phyloP scores from a whole-genome alignment of 2,329 filamentous ascomycete species.

The Lasiodiplodia theobromae region DNA sequence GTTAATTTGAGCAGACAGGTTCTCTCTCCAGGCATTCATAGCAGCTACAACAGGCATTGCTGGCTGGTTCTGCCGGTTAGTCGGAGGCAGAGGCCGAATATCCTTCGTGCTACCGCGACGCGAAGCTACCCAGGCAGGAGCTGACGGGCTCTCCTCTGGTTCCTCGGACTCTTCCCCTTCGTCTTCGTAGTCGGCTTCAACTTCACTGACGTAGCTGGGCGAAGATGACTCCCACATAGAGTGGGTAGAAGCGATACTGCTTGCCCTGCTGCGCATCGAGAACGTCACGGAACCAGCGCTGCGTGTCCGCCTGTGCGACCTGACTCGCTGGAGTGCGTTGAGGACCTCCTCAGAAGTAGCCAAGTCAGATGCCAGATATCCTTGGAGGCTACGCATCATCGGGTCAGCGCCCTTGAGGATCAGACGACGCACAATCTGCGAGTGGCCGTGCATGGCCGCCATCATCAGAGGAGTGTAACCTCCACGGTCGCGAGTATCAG shows the following conservation, averaged over 20 bases:
- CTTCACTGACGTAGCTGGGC: conserved; percentile 26
- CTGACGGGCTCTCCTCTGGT: conserved; percentile 6
- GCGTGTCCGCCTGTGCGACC: conserved; percentile 69
- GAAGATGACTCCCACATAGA: conserved; percentile 68
- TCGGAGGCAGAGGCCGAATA: neutral
- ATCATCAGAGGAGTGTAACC: conserved; percentile 85
- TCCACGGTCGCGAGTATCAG: conserved; percentile 76
- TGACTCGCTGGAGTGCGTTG: conserved; percentile 67
- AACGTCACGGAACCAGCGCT: conserved; percentile 61
- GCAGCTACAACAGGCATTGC: conserved; percentile 52
- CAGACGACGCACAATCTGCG: conserved; percentile 77
- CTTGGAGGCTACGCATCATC: conserved; percentile 71
- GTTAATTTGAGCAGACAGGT: conserved; percentile 73
- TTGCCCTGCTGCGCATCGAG: conserved; percentile 67
- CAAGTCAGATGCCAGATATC: conserved; percentile 75
- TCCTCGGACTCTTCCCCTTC: conserved; percentile 29
- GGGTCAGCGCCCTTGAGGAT: conserved; percentile 77
- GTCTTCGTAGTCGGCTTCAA: conserved; percentile 27
- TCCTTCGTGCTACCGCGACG: conserved; percentile 22
- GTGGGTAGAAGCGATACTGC: conserved; percentile 70
- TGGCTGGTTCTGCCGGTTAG: conserved; percentile 4
- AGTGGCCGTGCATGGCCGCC: conserved; percentile 77
- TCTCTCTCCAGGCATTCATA: conserved; percentile 68
- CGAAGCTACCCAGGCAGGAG: conserved; percentile 23
- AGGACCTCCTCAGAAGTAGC: conserved; percentile 70